Percentiles rank a stretch among this genome's conserved stretches.
Conservation (phyloP, 139 green algal species). For the Ostreobium quekettii region DNA sequence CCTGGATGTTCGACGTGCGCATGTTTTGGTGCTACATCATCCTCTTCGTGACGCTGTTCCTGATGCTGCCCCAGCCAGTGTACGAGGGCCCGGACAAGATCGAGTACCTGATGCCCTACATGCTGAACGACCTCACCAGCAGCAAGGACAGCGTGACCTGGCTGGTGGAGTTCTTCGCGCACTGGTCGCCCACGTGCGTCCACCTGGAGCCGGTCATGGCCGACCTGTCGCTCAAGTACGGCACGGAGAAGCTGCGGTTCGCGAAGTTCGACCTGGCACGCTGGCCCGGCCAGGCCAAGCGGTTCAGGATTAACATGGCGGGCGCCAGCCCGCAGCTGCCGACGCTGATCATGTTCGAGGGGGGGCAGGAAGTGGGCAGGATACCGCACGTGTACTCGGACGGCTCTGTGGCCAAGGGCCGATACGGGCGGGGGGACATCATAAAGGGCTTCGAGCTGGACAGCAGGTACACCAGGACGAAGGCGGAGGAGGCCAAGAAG, state of each 20-base stretch:
- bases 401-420: constrained; percentile 25
- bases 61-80: constrained; percentile 20
- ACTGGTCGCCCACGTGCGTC: constrained; percentile 25
- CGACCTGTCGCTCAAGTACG: constrained; percentile 26
- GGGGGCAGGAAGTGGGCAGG: constrained; percentile 34
- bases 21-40: constrained; percentile 27
- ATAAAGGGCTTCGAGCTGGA: constrained; percentile 41
- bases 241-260: constrained; percentile 26
- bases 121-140: constrained; percentile 14
- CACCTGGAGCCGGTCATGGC: constrained; percentile 33
- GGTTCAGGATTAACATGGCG: constrained; percentile 18
- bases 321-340: constrained; percentile 32
- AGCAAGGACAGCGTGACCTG: constrained; percentile 14
- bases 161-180: constrained; percentile 30
- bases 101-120: constrained; percentile 22
- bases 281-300: constrained; percentile 24
- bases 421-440: constrained; percentile 31
- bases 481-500: neutral
- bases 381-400: constrained; percentile 46
- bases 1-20: constrained; percentile 15
- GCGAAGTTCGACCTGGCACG: constrained; percentile 33
- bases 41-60: constrained; percentile 20
- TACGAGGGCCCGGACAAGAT: constrained; percentile 28
- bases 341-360: constrained; percentile 51
- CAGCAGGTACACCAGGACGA: constrained; percentile 10